A percentile compares a stretch with the other conserved stretches of the same genome.
Conservation (phyloP, 306 rosid genomes). For the Casuarina glauca region DNA sequence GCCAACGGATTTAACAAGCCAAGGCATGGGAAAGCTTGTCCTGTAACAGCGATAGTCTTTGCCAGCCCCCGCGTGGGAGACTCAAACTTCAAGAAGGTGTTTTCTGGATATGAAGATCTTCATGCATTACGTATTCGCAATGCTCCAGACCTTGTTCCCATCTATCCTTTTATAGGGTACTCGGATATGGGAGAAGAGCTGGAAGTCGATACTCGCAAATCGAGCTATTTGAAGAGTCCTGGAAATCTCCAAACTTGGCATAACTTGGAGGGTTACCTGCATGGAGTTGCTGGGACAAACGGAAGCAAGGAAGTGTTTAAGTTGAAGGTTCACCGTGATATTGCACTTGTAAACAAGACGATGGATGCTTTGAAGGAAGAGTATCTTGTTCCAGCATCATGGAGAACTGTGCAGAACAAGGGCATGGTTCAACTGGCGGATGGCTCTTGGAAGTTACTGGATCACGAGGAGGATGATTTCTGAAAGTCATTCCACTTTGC, state of each 20-base stretch:
- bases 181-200: conserved; percentile 71
- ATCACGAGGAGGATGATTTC: conserved; percentile 38
- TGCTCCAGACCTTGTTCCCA: conserved; percentile 70
- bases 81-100: conserved; percentile 44
- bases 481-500: background rate
- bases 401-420: conserved; percentile 68
- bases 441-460: conserved; percentile 84
- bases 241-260: conserved; percentile 68
- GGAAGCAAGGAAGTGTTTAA: conserved; percentile 61
- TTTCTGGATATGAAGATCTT: conserved; percentile 37
- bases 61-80: conserved; percentile 89
- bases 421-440: conserved; percentile 83
- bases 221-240: conserved; percentile 66
- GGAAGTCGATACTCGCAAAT: conserved; percentile 57
- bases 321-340: conserved; percentile 59
- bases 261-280: conserved; percentile 76
- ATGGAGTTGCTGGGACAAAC: conserved; percentile 83
- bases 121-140: conserved; percentile 51
- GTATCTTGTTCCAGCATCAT: conserved; percentile 57
- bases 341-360: conserved; percentile 64
- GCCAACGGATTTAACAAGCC: conserved; percentile 55
- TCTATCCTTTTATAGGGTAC: conserved; percentile 65
- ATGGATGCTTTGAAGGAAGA: conserved; percentile 59
- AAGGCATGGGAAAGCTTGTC: conserved; percentile 33
- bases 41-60: conserved; percentile 62